These are phyloP conservation scores for Gastrolobium bilobum DNA, from an alignment of 306 rosid genomes.

Conservation along the genomic window DNA sequence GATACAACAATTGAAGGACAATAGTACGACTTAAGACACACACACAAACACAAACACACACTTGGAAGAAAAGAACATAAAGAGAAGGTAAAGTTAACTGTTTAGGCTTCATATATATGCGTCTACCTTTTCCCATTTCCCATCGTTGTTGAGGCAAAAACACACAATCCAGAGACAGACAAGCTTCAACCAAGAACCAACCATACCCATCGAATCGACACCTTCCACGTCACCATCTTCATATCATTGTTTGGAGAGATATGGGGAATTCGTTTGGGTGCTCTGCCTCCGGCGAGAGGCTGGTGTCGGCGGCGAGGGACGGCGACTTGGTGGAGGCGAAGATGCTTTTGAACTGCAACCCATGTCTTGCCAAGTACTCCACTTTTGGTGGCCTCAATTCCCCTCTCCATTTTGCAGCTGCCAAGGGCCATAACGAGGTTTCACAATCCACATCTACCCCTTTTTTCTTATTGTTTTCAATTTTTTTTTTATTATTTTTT, in stretches of 20 bases:
- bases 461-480: neutral
- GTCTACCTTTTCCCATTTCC: neutral
- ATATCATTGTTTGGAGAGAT: constrained; percentile 35
- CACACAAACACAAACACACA: neutral
- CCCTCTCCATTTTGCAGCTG: constrained; percentile 96
- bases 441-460: neutral
- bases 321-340: constrained; percentile 96
- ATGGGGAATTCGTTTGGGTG: constrained; percentile 99
- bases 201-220: neutral
- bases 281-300: constrained; percentile 97
- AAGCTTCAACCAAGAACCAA: too few relatives aligned
- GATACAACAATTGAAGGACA: neutral
- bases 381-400: constrained; percentile 96
- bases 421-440: constrained; percentile 97
- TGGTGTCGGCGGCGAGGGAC: constrained; percentile 99
- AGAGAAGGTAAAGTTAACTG: constrained; percentile 15
- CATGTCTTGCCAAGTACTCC: constrained; percentile 90
- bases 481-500: neutral
- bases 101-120: neutral
- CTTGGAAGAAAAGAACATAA: neutral
- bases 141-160: neutral
- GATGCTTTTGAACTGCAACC: constrained; percentile 88
- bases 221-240: constrained; percentile 38
- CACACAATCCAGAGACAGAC: neutral
- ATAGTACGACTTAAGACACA: neutral